phyloP scores from a whole-genome alignment of 495 filamentous ascomycete species.

The Copromyces sp. region DNA sequence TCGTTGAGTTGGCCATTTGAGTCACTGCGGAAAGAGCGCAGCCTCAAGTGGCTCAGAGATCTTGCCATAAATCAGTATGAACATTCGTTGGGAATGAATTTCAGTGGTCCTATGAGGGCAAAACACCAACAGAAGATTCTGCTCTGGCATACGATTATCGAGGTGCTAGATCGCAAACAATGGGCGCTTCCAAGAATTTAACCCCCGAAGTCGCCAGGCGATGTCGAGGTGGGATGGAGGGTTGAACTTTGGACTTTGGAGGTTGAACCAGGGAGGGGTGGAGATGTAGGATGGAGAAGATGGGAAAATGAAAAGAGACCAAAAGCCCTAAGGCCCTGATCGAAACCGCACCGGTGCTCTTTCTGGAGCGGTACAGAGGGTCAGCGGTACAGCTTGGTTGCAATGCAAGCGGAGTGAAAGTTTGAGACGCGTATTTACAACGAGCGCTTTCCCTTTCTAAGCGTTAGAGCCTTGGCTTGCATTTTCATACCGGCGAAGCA shows the following conservation, averaged over 20 bases:
- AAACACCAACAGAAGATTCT: not conserved
- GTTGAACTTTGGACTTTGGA: not conserved
- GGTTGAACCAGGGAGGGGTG: not conserved
- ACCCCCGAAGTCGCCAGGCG: not conserved
- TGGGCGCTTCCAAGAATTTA: not conserved
- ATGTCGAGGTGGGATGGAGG: not conserved
- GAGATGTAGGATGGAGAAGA: not conserved
- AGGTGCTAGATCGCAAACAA: not conserved
- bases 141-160: not conserved
- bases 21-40: not conserved
- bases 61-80: not conserved
- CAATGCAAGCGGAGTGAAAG: too few species aligned
- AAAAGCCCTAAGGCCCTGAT: too few species aligned
- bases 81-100: not conserved
- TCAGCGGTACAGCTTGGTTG: too few species aligned
- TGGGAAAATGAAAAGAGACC: not conserved
- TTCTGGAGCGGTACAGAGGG: too few species aligned
- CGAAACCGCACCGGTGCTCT: too few species aligned
- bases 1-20: not conserved
- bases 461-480: too few species aligned
- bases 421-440: too few species aligned
- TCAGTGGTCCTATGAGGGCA: not conserved
- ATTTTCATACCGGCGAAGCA: too few species aligned
- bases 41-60: not conserved
- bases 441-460: too few species aligned